phyloP scores from a whole-genome alignment of 768 basidiomycete genomes.

The Sporobolomyces pararoseus region DNA sequence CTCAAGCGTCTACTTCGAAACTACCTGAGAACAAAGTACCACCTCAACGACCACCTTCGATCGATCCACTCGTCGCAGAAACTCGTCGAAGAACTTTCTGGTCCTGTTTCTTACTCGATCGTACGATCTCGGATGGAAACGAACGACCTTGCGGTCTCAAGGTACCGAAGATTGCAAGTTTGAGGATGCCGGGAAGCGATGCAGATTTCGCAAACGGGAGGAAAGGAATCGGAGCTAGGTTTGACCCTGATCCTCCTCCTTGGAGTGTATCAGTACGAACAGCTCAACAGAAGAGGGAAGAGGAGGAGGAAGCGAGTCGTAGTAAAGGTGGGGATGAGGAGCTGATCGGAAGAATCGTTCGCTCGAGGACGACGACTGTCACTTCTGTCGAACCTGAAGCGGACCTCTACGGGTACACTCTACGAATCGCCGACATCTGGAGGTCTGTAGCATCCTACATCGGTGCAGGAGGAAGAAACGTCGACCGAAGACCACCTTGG shows the following conservation, averaged over 20 bases:
- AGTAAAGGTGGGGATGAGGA: neutral
- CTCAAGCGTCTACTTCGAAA: neutral
- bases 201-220: constrained; percentile 27
- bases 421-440: constrained; percentile 41
- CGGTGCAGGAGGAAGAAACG: constrained; percentile 34
- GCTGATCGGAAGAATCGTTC: neutral
- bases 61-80: constrained; percentile 27
- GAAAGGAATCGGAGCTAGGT: constrained; percentile 23
- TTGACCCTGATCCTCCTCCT: constrained; percentile 23
- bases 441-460: constrained; percentile 35
- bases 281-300: constrained; percentile 1
- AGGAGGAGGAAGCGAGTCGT: constrained; percentile 5
- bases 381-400: constrained; percentile 31
- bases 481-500: constrained; percentile 39
- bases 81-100: constrained; percentile 35
- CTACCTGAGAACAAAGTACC: neutral
- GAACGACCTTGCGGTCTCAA: constrained; percentile 40
- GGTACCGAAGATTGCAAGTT: constrained; percentile 25
- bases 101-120: constrained; percentile 39
- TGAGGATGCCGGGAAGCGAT: constrained; percentile 39
- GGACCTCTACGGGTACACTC: constrained; percentile 36
- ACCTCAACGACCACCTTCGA: neutral
- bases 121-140: constrained; percentile 41
- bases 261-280: constrained; percentile 26
- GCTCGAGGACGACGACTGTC: constrained; percentile 8